These are phyloP conservation scores for Sindora glabra DNA, from an alignment of 306 rosid species.

Conservation along the genomic window DNA sequence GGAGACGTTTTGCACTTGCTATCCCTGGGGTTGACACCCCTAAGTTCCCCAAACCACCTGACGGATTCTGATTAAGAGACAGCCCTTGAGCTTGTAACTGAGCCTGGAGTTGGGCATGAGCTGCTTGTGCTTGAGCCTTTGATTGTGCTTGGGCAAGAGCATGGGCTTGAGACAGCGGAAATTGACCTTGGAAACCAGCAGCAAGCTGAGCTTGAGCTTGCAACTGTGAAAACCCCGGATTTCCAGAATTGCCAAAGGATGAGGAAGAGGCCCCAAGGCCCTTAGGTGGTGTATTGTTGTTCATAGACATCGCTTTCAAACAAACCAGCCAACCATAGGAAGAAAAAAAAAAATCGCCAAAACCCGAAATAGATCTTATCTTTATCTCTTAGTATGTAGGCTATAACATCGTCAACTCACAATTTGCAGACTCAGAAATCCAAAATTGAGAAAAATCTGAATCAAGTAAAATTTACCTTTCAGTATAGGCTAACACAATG, in stretches of 20 bases:
- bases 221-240: conserved; percentile 60
- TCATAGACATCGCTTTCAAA: conserved; percentile 73
- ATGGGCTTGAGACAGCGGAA: conserved; percentile 81
- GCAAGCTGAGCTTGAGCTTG: conserved; percentile 67
- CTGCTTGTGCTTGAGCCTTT: conserved; percentile 61
- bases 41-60: conserved; percentile 49
- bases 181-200: conserved; percentile 71
- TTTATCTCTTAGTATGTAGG: conserved; percentile 6
- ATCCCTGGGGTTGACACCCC: conserved; percentile 52
- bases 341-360: conserved; percentile 11
- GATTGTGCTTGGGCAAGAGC: conserved; percentile 82
- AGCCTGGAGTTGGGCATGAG: conserved; percentile 86
- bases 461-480: conserved; percentile 27
- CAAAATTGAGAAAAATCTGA: conserved; percentile 8
- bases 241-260: conserved; percentile 63
- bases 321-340: conserved; percentile 20
- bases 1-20: conserved; percentile 53
- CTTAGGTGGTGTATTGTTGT: conserved; percentile 78
- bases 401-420: background rate
- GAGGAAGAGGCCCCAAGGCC: conserved; percentile 73
- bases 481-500: background rate
- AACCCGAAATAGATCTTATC: conserved; percentile 19
- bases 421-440: background rate
- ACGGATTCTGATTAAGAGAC: conserved; percentile 55
- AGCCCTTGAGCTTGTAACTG: conserved; percentile 91